A percentile compares a stretch with the other conserved stretches of the same genome.
These are phyloP conservation scores for Chamaenerion angustifolium DNA, from an alignment of 345 rosid genomes.

Conservation along the genomic window DNA sequence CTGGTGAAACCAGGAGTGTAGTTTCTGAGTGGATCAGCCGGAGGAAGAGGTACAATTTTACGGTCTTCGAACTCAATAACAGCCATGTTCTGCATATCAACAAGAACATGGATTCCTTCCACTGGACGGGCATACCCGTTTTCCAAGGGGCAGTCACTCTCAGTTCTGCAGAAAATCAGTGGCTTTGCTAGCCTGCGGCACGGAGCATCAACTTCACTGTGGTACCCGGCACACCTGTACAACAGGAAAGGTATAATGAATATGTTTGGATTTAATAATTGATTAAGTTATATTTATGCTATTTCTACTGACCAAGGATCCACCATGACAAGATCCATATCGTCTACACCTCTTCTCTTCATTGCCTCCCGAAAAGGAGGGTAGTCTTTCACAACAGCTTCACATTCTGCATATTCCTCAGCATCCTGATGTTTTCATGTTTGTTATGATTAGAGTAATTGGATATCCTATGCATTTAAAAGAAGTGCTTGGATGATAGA, in stretches of 20 bases:
- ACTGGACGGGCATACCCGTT: conserved; percentile 73
- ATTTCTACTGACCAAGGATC: conserved; percentile 43
- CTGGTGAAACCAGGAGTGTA: conserved; percentile 56
- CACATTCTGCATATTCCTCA: conserved; percentile 63
- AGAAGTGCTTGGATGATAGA: no score
- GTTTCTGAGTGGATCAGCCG: conserved; percentile 64
- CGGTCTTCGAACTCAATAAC: conserved; percentile 66
- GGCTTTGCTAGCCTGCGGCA: conserved; percentile 61
- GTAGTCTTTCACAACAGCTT: conserved; percentile 55
- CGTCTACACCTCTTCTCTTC: conserved; percentile 62
- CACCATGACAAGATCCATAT: conserved; percentile 73
- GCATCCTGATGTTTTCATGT: conserved; percentile 34
- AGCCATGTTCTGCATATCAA: conserved; percentile 69
- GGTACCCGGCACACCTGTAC: conserved; percentile 55
- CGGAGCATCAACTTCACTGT: conserved; percentile 64
- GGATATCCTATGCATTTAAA: no score
- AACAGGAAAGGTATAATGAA: conserved; percentile 1
- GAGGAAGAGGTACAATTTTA: conserved; percentile 55
- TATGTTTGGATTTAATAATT: conserved; percentile 2
- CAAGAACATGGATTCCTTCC: conserved; percentile 58
- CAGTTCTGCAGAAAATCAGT: conserved; percentile 57
- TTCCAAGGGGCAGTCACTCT: conserved; percentile 64
- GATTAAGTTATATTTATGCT: not conserved
- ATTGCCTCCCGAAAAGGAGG: conserved; percentile 60
- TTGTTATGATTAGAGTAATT: no score